phyloP scores from a whole-genome alignment of 768 basidiomycete species.

The Sistotremastrum niveocremeum region DNA sequence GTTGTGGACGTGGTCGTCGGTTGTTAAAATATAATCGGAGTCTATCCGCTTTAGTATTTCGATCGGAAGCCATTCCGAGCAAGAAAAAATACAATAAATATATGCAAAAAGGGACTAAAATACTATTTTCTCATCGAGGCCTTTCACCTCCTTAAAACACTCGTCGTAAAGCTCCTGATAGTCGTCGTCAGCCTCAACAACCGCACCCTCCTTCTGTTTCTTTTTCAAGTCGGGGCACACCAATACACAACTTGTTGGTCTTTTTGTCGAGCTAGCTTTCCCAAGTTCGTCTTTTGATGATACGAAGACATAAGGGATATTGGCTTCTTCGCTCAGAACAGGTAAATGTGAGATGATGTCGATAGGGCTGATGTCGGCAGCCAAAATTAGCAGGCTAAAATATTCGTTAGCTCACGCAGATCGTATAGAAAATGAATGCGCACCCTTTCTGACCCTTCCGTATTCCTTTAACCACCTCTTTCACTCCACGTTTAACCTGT shows the following conservation, averaged over 20 bases:
- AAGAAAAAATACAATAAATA: not conserved
- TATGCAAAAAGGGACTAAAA: constrained; percentile 27
- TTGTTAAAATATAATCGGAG: too few species aligned
- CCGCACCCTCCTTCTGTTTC: constrained; percentile 44
- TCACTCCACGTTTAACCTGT: constrained; percentile 94
- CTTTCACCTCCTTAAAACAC: constrained; percentile 73
- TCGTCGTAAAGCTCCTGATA: constrained; percentile 81
- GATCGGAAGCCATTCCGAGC: too few species aligned
- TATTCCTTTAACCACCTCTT: constrained; percentile 96
- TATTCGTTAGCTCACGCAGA: not conserved
- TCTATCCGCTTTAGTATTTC: too few species aligned
- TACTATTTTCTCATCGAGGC: constrained; percentile 56
- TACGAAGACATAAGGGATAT: constrained; percentile 83
- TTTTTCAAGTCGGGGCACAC: constrained; percentile 74
- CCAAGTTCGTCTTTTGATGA: constrained; percentile 92
- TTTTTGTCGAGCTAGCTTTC: constrained; percentile 89
- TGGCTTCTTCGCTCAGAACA: constrained; percentile 84
- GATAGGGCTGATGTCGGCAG: constrained; percentile 94
- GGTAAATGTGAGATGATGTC: constrained; percentile 98
- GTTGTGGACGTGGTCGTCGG: too few species aligned
- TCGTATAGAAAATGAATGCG: constrained; percentile 14
- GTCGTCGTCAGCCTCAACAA: constrained; percentile 63
- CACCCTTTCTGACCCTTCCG: constrained; percentile 96
- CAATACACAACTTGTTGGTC: constrained; percentile 97
- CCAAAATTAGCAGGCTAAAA: constrained; percentile 75